phyloP scores from a whole-genome alignment of 495 filamentous ascomycete species.

The Xylaria curta region DNA sequence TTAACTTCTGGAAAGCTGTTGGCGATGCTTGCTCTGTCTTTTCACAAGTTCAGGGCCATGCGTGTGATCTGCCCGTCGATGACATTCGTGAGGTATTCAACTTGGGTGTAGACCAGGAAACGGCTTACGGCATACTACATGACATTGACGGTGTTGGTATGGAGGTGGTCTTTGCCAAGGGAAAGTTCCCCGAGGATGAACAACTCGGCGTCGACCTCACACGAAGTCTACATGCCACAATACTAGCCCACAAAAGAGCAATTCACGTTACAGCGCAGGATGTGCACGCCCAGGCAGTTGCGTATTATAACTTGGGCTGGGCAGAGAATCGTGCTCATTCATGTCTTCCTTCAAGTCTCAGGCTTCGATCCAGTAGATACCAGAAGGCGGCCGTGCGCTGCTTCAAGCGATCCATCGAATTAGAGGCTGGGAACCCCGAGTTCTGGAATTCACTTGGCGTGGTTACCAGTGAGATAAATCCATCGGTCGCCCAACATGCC shows the following conservation, averaged over 20 bases:
- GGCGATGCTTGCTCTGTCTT: conserved; percentile 90
- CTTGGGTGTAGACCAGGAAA: conserved; percentile 51
- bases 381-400: conserved; percentile 84
- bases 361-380: conserved; percentile 64
- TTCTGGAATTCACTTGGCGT: conserved; percentile 98
- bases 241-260: conserved; percentile 86
- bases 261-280: conserved; percentile 77
- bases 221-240: conserved; percentile 66
- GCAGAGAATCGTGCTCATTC: conserved; percentile 83
- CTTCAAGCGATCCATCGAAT: conserved; percentile 96
- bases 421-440: conserved; percentile 93
- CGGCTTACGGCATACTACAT: conserved; percentile 65
- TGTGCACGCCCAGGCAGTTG: conserved; percentile 88
- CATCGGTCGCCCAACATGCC: conserved; percentile 89
- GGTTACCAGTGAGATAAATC: conserved; percentile 81
- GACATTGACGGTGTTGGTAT: conserved; percentile 75
- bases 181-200: conserved; percentile 51
- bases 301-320: conserved; percentile 97
- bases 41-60: conserved; percentile 71
- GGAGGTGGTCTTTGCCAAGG: conserved; percentile 52
- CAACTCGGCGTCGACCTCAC: conserved; percentile 55
- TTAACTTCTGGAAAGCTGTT: conserved; percentile 94
- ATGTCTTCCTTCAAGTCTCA: conserved; percentile 57
- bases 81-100: conserved; percentile 63
- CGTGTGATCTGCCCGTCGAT: conserved; percentile 62